These are phyloP conservation scores for Podospora appendiculata DNA, from an alignment of 495 filamentous ascomycete genomes.

Conservation along the genomic window DNA sequence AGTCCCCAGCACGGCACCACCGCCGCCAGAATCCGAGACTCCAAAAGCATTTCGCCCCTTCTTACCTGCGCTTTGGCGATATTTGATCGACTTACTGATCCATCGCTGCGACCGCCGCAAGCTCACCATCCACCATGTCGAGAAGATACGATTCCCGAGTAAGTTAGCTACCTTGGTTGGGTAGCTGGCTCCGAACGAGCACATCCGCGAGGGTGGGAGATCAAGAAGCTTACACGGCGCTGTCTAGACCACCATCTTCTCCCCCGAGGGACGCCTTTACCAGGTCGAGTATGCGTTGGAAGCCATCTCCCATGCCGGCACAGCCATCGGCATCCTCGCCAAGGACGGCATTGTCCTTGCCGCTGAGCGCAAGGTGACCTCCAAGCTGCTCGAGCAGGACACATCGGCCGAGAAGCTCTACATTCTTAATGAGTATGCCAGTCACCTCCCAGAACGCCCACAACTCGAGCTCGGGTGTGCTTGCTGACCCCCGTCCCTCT, in stretches of 20 bases:
- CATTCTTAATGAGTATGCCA: conserved; percentile 87
- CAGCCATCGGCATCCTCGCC: conserved; percentile 90
- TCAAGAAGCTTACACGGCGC: conserved; percentile 30
- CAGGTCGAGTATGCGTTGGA: conserved; percentile 99
- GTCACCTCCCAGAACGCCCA: not conserved
- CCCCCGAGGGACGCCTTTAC: conserved; percentile 94
- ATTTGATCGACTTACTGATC: not conserved
- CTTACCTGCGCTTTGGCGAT: not conserved
- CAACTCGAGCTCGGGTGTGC: too few relatives aligned
- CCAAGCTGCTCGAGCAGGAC: conserved; percentile 98
- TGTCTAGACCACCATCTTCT: conserved; percentile 95
- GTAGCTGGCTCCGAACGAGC: not conserved
- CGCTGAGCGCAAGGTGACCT: conserved; percentile 98
- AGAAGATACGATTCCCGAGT: conserved; percentile 97
- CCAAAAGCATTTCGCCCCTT: not conserved
- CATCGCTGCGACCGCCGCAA: not conserved
- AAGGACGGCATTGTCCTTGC: conserved; percentile 98
- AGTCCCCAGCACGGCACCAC: not conserved
- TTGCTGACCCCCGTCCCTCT: not conserved
- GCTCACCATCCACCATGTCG: conserved; percentile 57
- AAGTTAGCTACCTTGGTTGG: conserved; percentile 24
- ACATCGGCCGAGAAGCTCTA: conserved; percentile 99
- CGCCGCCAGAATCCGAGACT: not conserved
- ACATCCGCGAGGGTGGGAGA: not conserved
- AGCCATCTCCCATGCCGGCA: conserved; percentile 96